Base-by-base conservation (phyloP, 176 grass and related monocot genomes). In the Aegilops tauschii region DNA sequence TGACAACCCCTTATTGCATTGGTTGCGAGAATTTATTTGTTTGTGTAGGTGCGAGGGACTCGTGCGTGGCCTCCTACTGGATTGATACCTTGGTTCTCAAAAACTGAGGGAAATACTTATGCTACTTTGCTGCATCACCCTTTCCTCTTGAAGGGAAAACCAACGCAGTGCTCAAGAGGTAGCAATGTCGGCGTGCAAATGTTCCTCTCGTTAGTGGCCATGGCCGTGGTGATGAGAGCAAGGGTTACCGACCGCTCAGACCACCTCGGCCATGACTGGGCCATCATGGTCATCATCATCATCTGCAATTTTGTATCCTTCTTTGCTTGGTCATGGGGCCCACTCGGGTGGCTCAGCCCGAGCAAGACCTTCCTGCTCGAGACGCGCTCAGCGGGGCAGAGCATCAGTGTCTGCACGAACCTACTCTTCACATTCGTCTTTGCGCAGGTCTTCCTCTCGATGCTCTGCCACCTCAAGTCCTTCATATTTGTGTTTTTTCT, bases 251-350 rank as follows among this genome's bases (percentile, higher is more conserved):
- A 97, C 81, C 73, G 64, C 77, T 91, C 86, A 1, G 78, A 94
- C 62, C 14, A 91, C 73, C 88, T 94, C 27, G 21, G 81, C 42
- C 83, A 67, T n/a, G 83, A 52, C 8, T 94, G 85, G 80, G 88
- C 86, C 28, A 82, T 97, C 61, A 2, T 92, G 30, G 95, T 94
- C 12, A 88, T 97, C 11, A 69, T 94, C 58, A 58, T 94, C 78
- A 80, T 88, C 16, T 97, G 89, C 93, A 93, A 89, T 64, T 97
- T 95, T 77, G 91, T 95, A 9, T 84, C 95, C 17, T 87, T 93
- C 54, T 97, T 97, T 61, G 89, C 95, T 1, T 97, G 95, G 95
- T 97, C 95, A 0, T 97, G 95, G 95, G 95, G 95, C 0, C 95
- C 93, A 3, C 93, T 97, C 0, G 95, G 95, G 0, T 97, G 95